Base-by-base conservation (phyloP, 345 rosid genomes). In the Cardamine resedifolia region DNA sequence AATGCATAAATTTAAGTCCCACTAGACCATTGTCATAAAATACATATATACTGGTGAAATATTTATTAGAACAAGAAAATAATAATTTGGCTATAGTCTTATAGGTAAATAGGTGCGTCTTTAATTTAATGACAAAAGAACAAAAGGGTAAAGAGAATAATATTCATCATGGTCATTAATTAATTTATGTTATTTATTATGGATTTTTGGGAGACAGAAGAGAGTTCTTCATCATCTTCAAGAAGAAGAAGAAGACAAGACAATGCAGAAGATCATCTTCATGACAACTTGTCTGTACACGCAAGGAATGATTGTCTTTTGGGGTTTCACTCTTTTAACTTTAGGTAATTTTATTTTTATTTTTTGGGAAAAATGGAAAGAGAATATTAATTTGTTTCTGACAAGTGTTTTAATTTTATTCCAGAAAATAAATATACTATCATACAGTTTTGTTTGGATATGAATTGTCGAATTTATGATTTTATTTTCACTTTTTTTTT, bases 221-320 rank as follows among this genome's bases (percentile, higher is more conserved):
- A 77, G 68, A 77, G 76, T 58, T 71, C 71, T 58, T 70, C 80
- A 70, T 66, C 72, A 48, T 65, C 76, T 71, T 58, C 80, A 56
- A 63, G 52, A 64, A 76, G 66, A 64, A 75, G 79, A 76, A 77
- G 80, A 77, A 77, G 76, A 77, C 72, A 73, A 68, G 78, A 75
- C 78, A 60, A 31, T 59, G 73, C 58, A 36, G 76, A 63, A 55
- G 75, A 69, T 76, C 44, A 55, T 36, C 70, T 69, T 69, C 80
- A 77, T 71, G 80, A 77, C 76, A 77, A 77, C 63, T 58, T 71
- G 68, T 77, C 80, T 77, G 70, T 58, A 70, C 80, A 77, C 76
- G 65, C 76, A 58, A 64, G 63, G 76, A 77, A 77, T 77, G 80
- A 77, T 77, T 77, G 80, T 77, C 80, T 70, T 77, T 77, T 77